Evolutionary conservation across 2,329 filamentous ascomycete species (phyloP).

Genomic region (Tolypocladium sp.): DNA sequence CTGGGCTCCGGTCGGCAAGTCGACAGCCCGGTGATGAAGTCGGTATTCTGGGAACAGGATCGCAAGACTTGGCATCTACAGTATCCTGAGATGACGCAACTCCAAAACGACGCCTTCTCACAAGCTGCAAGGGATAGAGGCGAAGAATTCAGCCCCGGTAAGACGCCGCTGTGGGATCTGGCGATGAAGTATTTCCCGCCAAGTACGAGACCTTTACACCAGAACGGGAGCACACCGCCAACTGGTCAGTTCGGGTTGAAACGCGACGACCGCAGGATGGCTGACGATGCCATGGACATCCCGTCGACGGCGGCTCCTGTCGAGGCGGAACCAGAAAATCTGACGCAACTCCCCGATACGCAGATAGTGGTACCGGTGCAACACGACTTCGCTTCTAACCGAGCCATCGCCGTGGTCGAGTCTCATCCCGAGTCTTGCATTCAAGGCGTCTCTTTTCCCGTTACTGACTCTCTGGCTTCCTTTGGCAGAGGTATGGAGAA

Average conservation of each 20-base stretch:
- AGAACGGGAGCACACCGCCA: not conserved
- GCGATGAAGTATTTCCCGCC: constrained; percentile 52
- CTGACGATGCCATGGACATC: constrained; percentile 16
- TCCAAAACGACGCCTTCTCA: constrained; percentile 47
- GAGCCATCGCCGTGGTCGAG: constrained; percentile 54
- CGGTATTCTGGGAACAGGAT: constrained; percentile 49
- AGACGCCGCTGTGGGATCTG: constrained; percentile 42
- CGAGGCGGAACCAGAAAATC: constrained; percentile 18
- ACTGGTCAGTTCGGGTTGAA: constrained; percentile 11
- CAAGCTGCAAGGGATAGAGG: constrained; percentile 38
- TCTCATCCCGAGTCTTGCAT: constrained; percentile 58
- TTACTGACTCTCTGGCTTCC: constrained; percentile 59
- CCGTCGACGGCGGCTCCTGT: constrained; percentile 20
- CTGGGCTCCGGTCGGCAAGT: constrained; percentile 46
- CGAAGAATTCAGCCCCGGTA: constrained; percentile 45
- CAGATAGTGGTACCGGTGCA: constrained; percentile 26
- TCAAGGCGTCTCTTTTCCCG: constrained; percentile 49
- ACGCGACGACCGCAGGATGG: constrained; percentile 10
- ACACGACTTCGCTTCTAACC: constrained; percentile 22
- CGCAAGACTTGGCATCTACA: constrained; percentile 48
- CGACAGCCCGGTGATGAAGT: constrained; percentile 46
- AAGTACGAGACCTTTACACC: constrained; percentile 12
- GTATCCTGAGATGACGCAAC: constrained; percentile 55
- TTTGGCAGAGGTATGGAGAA: constrained; percentile 70
- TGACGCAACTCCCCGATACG: constrained; percentile 26